Evolutionary conservation across 2,329 filamentous ascomycete genomes (phyloP), one percentile per base, ranked within the genome.

Genomic region (Hymenoscyphus albidus): DNA sequence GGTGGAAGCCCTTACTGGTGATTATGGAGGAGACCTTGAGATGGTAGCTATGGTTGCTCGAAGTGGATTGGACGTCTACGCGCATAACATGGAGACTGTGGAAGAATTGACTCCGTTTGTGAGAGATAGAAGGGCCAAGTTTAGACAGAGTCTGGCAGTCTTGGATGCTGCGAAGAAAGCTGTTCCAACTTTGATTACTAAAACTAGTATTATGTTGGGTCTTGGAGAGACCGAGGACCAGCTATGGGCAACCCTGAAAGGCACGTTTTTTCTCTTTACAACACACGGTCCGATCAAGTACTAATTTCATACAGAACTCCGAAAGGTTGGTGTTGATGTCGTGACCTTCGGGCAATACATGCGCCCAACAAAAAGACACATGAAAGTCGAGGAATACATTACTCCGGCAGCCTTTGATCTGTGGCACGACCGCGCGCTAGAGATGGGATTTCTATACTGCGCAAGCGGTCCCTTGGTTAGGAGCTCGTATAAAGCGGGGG

Each of bases 271-370:
- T 38, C 31, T 2, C 27, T 14, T 13, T 58, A 9, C 9, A n/a
- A 40, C 6, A n/a, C 2, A 57, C 16, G 6, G 18, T 13, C 35
- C 35, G 12, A 48, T 13, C 35, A 4, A 22, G 57, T 61, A 55
- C 65, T 72, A 67, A 72, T 63, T n/a, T 61, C 0, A 32, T 27
- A n/a, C 65, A 86, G 91, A 96, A 76, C 84, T 99, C 13, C 86
- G 95, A 64, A 88, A 88, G 69, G 85, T 87, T 64, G 82, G 91
- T 66, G 93, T 97, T 57, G 95, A 99, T 72, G 92, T 99, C 13
- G 93, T 99, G 64, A 99, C 95, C 0, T 99, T 99, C 71, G 95
- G 95, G n/a, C 95, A 99, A 81, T 99, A 99, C 81, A 99, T 99
- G 95, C 91, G 94, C 12, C 95, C 95, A 1, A 99, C 95, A 4